These are phyloP conservation scores for Monilinia fructicola DNA, from an alignment of 2,329 filamentous ascomycete genomes.

Conservation along the genomic window DNA sequence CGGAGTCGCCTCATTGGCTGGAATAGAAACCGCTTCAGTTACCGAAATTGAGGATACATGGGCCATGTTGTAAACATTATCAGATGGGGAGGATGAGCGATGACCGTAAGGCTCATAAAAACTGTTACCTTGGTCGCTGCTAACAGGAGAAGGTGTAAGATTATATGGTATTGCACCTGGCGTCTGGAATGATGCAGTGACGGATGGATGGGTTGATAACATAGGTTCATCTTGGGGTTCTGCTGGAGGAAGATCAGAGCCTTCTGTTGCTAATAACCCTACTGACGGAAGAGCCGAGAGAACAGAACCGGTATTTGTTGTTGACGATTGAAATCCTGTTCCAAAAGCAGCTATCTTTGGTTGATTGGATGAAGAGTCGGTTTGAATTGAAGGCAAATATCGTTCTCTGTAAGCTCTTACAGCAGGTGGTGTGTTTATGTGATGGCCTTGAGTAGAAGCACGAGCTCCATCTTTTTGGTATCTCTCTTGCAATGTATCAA, in stretches of 20 bases:
- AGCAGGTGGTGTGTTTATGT: neutral
- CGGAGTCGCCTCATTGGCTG: neutral
- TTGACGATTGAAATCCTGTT: neutral
- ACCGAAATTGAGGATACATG: neutral
- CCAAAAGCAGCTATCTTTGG: neutral
- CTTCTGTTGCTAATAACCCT: neutral
- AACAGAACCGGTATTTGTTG: neutral
- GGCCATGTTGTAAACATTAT: neutral
- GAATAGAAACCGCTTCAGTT: neutral
- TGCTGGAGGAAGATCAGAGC: no score
- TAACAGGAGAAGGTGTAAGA: constrained; percentile 1
- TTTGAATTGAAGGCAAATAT: constrained; percentile 11
- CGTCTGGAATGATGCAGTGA: neutral
- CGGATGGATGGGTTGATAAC: neutral
- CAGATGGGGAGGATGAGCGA: neutral
- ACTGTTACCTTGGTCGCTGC: neutral
- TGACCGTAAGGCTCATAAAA: neutral
- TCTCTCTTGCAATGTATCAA: neutral
- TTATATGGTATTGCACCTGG: constrained; percentile 16
- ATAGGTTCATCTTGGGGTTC: neutral
- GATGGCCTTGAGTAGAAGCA: neutral
- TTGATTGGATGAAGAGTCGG: neutral
- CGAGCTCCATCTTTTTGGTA: neutral
- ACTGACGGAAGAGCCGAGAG: neutral
- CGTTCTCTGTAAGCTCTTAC: constrained; percentile 4